A percentile compares a stretch with the other conserved stretches of the same genome.
phyloP scores from a whole-genome alignment of 176 grass and related monocot genomes.

The Zea luxurians region DNA sequence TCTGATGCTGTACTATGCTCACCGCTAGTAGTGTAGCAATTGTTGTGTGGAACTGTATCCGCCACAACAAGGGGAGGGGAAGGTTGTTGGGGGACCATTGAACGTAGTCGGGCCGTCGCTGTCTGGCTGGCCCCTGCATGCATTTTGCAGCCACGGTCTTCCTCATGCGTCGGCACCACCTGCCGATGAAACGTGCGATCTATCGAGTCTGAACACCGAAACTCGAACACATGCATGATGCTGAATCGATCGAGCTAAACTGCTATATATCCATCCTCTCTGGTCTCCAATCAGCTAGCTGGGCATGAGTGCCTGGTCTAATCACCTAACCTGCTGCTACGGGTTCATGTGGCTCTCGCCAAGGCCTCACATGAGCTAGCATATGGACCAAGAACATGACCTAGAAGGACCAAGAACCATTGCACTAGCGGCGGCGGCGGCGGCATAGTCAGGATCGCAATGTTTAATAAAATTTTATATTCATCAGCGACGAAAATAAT shows the following conservation, averaged over 20 bases:
- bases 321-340: neutral
- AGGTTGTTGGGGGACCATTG: no score
- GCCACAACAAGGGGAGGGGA: no score
- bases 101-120: no score
- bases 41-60: no score
- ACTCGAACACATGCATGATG: neutral
- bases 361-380: conserved; percentile 41
- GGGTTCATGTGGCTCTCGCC: conserved; percentile 33
- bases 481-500: neutral
- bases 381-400: conserved; percentile 33
- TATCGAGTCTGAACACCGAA: neutral
- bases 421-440: neutral
- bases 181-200: neutral
- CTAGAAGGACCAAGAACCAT: neutral
- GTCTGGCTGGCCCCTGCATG: no score
- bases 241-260: neutral
- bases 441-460: neutral
- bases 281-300: neutral
- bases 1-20: no score
- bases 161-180: neutral
- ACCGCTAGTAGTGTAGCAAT: no score
- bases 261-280: neutral
- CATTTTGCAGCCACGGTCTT: conserved; percentile 6
- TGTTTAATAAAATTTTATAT: conserved; percentile 7
- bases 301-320: neutral